phyloP scores from a whole-genome alignment of 2,329 filamentous ascomycete genomes.

The Aureobasidium melanogenum region DNA sequence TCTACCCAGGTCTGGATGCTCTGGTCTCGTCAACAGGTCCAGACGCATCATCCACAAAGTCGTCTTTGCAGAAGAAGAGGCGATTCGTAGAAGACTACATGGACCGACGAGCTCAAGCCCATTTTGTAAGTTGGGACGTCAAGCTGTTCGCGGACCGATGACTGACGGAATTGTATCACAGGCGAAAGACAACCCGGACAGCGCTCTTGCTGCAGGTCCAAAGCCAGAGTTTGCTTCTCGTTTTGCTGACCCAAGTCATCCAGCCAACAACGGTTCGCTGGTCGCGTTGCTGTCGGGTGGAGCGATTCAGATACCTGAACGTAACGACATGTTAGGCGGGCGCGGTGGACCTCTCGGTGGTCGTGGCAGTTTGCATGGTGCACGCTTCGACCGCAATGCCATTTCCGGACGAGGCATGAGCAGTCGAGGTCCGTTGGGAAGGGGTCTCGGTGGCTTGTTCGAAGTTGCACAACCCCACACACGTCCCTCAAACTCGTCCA shows the following conservation, averaged over 20 bases:
- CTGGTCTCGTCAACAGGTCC: constrained; percentile 14
- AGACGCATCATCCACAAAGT: constrained; percentile 12
- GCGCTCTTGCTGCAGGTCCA: constrained; percentile 20
- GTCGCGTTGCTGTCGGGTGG: constrained; percentile 41
- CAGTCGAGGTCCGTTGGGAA: not conserved
- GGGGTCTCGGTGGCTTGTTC: not conserved
- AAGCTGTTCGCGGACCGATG: not conserved
- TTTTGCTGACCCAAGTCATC: constrained; percentile 44
- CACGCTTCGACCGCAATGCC: not conserved
- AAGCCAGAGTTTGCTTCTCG: constrained; percentile 37
- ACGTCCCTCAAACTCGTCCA: not conserved
- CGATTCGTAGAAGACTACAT: constrained; percentile 40
- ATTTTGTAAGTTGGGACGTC: constrained; percentile 27
- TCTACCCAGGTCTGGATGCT: constrained; percentile 39
- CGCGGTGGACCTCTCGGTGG: not conserved
- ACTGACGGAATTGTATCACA: not conserved
- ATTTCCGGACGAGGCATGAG: not conserved
- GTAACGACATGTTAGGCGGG: not conserved
- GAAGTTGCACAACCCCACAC: not conserved
- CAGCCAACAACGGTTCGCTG: constrained; percentile 41
- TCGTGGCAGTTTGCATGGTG: not conserved
- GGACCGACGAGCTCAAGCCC: constrained; percentile 40
- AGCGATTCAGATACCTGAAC: constrained; percentile 17
- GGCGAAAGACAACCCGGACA: not conserved
- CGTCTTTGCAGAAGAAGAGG: constrained; percentile 23